These are phyloP conservation scores for Obelidium mucronatum DNA, from an alignment of 192 early-diverging fungal genomes.

Conservation along the genomic window DNA sequence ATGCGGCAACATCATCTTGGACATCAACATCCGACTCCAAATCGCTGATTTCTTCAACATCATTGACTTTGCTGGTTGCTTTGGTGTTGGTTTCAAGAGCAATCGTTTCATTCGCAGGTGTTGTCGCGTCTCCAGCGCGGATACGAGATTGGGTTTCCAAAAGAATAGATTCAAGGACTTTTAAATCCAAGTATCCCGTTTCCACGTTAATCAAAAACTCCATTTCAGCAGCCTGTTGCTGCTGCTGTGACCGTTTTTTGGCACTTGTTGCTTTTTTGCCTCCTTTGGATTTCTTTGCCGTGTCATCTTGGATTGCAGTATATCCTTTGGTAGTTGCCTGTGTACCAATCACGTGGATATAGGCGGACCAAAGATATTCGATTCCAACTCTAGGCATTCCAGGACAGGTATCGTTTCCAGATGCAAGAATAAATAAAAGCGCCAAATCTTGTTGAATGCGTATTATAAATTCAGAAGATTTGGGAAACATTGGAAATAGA, in stretches of 20 bases:
- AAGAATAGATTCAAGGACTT: not conserved
- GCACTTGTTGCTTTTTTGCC: too few species aligned
- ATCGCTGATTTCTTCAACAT: not conserved
- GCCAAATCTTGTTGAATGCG: constrained; percentile 11
- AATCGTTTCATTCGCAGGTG: not conserved
- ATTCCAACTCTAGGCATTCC: not conserved
- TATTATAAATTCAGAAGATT: not conserved
- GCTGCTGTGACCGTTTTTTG: too few species aligned
- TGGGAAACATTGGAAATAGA: not conserved
- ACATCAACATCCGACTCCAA: not conserved
- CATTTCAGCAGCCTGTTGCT: too few species aligned
- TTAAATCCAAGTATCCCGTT: not conserved
- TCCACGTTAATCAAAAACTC: too few species aligned
- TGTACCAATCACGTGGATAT: not conserved
- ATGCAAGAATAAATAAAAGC: not conserved
- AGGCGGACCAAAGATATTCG: not conserved
- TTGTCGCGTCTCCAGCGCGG: not conserved
- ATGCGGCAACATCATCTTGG: too few species aligned
- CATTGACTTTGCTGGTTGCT: not conserved
- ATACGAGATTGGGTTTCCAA: not conserved
- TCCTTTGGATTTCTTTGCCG: too few species aligned
- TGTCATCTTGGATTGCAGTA: not conserved
- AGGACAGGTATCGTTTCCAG: constrained; percentile 11
- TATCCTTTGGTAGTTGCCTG: not conserved
- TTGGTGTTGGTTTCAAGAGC: not conserved